Percentiles rank a stretch among this genome's conserved stretches.
Conservation (phyloP, 306 rosid genomes). For the Prunus campanulata region DNA sequence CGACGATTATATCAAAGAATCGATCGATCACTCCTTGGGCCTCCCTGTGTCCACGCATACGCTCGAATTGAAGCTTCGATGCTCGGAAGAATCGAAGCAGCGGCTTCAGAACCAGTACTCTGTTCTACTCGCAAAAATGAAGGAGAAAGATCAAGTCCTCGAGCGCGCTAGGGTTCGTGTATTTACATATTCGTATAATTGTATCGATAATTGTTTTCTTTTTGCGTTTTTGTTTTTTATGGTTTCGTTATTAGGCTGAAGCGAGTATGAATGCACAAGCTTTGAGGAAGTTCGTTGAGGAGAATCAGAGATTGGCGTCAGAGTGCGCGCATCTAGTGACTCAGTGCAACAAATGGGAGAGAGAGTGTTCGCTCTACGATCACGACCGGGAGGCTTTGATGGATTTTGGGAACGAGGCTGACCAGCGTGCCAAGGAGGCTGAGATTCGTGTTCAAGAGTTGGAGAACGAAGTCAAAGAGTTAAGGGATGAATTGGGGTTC, state of each 20-base stretch:
- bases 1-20: constrained; percentile 56
- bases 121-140: constrained; percentile 43
- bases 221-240: neutral
- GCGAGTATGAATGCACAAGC: constrained; percentile 75
- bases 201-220: neutral
- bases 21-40: constrained; percentile 58
- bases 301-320: constrained; percentile 69
- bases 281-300: constrained; percentile 78
- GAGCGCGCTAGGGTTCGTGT: constrained; percentile 57
- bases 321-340: constrained; percentile 52
- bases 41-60: constrained; percentile 47
- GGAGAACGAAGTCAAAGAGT: constrained; percentile 55
- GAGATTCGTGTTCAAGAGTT: constrained; percentile 57
- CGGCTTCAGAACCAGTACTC: constrained; percentile 50
- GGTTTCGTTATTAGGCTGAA: constrained; percentile 48
- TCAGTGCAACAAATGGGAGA: constrained; percentile 62
- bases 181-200: neutral
- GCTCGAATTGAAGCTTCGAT: constrained; percentile 60
- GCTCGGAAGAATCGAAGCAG: constrained; percentile 51
- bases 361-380: constrained; percentile 73
- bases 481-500: constrained; percentile 47
- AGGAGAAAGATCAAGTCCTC: constrained; percentile 59
- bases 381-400: constrained; percentile 81
- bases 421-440: constrained; percentile 78
- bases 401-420: constrained; percentile 97